Evolutionary conservation across 108 stramenopile genomes (phyloP).

Genomic region (Nitzschia sp.): DNA sequence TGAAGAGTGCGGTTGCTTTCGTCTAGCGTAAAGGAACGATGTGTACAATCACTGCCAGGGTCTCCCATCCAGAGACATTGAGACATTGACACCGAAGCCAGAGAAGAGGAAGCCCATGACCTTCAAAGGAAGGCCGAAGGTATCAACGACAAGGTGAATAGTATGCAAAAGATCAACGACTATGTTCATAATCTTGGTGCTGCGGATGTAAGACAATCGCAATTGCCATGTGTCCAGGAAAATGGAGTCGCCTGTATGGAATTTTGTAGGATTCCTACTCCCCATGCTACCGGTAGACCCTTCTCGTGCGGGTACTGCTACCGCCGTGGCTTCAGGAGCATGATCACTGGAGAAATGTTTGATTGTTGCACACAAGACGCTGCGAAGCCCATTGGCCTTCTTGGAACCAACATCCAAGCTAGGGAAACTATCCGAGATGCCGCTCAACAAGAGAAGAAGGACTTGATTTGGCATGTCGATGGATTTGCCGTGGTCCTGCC

Average conservation of each 20-base stretch:
- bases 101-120: constrained; percentile 62
- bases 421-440: constrained; percentile 19
- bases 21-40: constrained; percentile 29
- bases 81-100: constrained; percentile 66
- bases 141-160: constrained; percentile 26
- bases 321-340: constrained; percentile 65
- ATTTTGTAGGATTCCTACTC: constrained; percentile 72
- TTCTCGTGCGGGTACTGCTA: constrained; percentile 75
- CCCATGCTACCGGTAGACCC: constrained; percentile 89
- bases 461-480: constrained; percentile 50
- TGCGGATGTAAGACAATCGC: constrained; percentile 77
- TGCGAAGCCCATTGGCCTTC: constrained; percentile 31
- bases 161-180: constrained; percentile 24
- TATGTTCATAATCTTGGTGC: constrained; percentile 38
- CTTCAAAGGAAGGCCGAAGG: constrained; percentile 67
- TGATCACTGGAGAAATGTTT: constrained; percentile 88
- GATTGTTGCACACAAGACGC: constrained; percentile 74
- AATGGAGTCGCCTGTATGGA: constrained; percentile 47
- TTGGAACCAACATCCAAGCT: constrained; percentile 32
- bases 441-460: constrained; percentile 35
- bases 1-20: constrained; percentile 68
- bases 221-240: constrained; percentile 52
- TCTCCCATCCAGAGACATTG: constrained; percentile 68
- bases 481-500: constrained; percentile 81
- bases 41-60: constrained; percentile 71